Evolutionary conservation across 1,139 yeast genomes (phyloP).

Genomic region (Scheffersomyces quercinus): DNA sequence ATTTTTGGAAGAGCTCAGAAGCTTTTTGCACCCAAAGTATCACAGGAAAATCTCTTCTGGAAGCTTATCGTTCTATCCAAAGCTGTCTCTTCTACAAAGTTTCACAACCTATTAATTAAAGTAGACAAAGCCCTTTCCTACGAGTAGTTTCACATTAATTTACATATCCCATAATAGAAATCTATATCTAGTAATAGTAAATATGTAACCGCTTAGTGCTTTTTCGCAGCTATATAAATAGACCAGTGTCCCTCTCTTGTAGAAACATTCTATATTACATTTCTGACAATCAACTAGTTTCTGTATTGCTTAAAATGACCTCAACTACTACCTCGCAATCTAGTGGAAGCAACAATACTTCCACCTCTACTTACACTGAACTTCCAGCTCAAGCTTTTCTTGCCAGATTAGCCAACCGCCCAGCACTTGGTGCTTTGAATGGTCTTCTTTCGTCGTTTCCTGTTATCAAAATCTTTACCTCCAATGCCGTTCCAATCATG

Average conservation of each 20-base stretch:
- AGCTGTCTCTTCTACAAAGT: slow-evolving; percentile 1
- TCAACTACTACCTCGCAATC: background rate
- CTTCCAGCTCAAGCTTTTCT: slow-evolving; percentile 47
- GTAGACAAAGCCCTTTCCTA: slow-evolving; percentile 1
- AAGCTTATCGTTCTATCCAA: slow-evolving; percentile 5
- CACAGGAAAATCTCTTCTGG: background rate
- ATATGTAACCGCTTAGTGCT: background rate
- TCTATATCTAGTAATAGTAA: background rate
- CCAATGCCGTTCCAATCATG: slow-evolving; percentile 58
- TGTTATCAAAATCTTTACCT: slow-evolving; percentile 54
- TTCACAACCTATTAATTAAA: slow-evolving; percentile 1
- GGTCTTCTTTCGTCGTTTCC: slow-evolving; percentile 64
- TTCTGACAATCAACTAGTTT: too few relatives aligned
- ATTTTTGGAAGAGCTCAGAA: background rate
- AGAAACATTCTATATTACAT: too few relatives aligned
- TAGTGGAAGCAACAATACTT: background rate
- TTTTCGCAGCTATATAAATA: background rate
- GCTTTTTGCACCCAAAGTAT: background rate
- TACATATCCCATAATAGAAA: too few relatives aligned
- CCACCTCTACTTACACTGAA: slow-evolving; percentile 18
- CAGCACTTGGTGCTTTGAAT: slow-evolving; percentile 60
- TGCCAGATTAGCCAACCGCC: slow-evolving; percentile 48
- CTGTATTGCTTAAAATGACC: background rate
- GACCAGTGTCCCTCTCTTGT: too few relatives aligned
- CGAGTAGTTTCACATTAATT: background rate